These are phyloP conservation scores for Chrysanthemum makinoi DNA, from an alignment of 129 eudicot species.

Conservation along the genomic window DNA sequence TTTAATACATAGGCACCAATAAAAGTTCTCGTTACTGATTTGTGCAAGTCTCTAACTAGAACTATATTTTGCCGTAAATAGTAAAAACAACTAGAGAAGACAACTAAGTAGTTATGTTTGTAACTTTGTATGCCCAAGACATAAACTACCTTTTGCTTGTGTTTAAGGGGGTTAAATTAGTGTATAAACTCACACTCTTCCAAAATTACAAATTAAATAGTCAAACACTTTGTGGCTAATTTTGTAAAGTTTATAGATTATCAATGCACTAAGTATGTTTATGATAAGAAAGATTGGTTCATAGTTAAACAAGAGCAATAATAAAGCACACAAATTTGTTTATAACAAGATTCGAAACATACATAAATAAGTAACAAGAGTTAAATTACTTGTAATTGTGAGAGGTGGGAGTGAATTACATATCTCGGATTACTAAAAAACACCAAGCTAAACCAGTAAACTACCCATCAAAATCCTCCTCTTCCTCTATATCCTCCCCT, in stretches of 20 bases:
- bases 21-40: neutral
- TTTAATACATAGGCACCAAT: too few relatives aligned
- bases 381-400: constrained; percentile 12
- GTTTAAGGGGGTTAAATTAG: too few relatives aligned
- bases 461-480: constrained; percentile 34
- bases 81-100: neutral
- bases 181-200: too few relatives aligned
- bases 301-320: neutral
- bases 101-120: neutral
- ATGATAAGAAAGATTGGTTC: neutral
- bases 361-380: constrained; percentile 6
- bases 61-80: neutral
- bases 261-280: too few relatives aligned
- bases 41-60: neutral
- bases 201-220: too few relatives aligned
- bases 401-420: constrained; percentile 30
- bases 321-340: neutral
- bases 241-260: too few relatives aligned
- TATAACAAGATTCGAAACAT: neutral
- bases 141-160: too few relatives aligned
- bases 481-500: constrained; percentile 23
- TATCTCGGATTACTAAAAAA: constrained; percentile 28
- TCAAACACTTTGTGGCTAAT: too few relatives aligned
- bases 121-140: neutral
- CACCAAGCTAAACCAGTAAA: constrained; percentile 19